A percentile compares a stretch with the other conserved stretches of the same genome.
Conservation (phyloP, 1,139 yeast genomes). For the Suhomyces wounanorum region DNA sequence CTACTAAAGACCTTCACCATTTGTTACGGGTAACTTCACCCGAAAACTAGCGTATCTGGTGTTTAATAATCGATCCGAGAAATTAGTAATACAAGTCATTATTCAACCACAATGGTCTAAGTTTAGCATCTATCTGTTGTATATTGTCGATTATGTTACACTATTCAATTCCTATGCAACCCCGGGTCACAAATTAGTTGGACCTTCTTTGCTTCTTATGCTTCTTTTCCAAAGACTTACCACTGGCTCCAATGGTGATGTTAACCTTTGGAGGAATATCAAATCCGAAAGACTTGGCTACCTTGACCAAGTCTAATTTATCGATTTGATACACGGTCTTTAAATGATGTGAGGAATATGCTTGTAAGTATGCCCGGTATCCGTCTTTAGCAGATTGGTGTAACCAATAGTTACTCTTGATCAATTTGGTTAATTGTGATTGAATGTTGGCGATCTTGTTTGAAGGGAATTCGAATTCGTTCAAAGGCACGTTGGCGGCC, state of each 20-base stretch:
- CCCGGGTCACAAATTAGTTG: slow-evolving; percentile 5
- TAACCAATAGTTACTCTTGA: slow-evolving; percentile 88
- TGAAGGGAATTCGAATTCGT: slow-evolving; percentile 94
- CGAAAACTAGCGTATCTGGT: too few relatives aligned
- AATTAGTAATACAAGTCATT: too few relatives aligned
- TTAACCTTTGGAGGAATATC: slow-evolving; percentile 96
- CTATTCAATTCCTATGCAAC: slow-evolving; percentile 1
- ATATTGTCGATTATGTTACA: slow-evolving; percentile 1
- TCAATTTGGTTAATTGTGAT: slow-evolving; percentile 85
- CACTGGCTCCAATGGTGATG: slow-evolving; percentile 92
- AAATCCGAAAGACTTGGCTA: slow-evolving; percentile 94
- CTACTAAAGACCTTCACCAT: too few relatives aligned
- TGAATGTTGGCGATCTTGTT: slow-evolving; percentile 95
- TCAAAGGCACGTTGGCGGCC: slow-evolving; percentile 95
- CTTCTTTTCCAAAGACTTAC: slow-evolving; percentile 58
- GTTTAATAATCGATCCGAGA: too few relatives aligned
- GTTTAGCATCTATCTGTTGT: neutral
- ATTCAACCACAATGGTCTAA: neutral
- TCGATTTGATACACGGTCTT: slow-evolving; percentile 96
- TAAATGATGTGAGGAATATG: slow-evolving; percentile 93
- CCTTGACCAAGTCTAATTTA: slow-evolving; percentile 89
- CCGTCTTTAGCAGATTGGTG: slow-evolving; percentile 98
- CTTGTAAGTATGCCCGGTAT: slow-evolving; percentile 92
- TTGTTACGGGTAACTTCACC: too few relatives aligned
- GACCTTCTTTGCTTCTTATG: slow-evolving; percentile 50